phyloP scores from a whole-genome alignment of 169 alveolate species.

The Plasmodium adleri region DNA sequence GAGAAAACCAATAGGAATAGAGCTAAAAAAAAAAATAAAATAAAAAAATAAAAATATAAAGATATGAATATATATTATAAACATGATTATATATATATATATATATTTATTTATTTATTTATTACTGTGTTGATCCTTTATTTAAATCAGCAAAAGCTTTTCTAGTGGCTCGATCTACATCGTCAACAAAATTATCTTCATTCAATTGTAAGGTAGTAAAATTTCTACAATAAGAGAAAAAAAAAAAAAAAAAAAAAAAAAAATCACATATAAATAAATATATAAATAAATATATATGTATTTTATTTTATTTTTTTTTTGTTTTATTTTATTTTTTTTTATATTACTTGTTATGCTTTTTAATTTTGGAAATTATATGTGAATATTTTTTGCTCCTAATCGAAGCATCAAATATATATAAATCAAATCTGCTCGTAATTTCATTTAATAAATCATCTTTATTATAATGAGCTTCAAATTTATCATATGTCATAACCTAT shows the following conservation, averaged over 20 bases:
- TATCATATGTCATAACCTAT: conserved; percentile 66
- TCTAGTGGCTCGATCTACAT: conserved; percentile 9
- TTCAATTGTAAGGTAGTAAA: conserved; percentile 54
- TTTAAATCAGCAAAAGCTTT: conserved; percentile 56
- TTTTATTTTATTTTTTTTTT: not conserved
- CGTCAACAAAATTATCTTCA: conserved; percentile 53
- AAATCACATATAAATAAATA: no score
- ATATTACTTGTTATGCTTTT: conserved; percentile 56
- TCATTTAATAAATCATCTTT: conserved; percentile 47
- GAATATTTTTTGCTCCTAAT: conserved; percentile 46
- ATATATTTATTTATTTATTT: not conserved
- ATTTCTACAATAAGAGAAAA: conserved; percentile 22
- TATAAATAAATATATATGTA: no score
- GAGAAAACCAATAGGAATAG: conserved; percentile 72
- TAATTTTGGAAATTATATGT: conserved; percentile 45
- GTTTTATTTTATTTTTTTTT: no score
- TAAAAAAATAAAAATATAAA: not conserved
- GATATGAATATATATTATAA: not conserved
- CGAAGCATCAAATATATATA: conserved; percentile 55
- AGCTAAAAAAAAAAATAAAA: conserved; percentile 11
- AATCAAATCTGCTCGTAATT: conserved; percentile 19
- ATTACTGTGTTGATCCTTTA: conserved; percentile 74
- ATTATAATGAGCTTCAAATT: conserved; percentile 44
- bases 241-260: not conserved
- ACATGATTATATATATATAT: not conserved